A percentile compares a stretch with the other conserved stretches of the same genome.
phyloP scores from a whole-genome alignment of 2,329 filamentous ascomycete species.

The Didymella segeticola region DNA sequence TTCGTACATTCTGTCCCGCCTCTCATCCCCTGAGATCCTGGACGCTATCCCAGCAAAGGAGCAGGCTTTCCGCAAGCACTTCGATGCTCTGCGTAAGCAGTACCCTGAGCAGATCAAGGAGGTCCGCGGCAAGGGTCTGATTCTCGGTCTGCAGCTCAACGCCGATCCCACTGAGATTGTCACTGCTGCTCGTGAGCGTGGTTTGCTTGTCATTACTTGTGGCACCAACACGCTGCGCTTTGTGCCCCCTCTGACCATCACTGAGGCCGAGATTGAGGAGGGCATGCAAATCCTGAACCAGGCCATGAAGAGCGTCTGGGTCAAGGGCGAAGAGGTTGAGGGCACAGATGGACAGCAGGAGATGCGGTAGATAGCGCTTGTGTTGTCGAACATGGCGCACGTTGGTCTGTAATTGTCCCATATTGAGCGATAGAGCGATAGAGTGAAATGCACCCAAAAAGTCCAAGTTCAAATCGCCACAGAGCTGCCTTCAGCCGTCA shows the following conservation, averaged over 20 bases:
- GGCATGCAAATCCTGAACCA: constrained; percentile 79
- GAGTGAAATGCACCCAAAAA: background rate
- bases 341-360: constrained; percentile 45
- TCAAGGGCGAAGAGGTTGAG: constrained; percentile 42
- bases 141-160: constrained; percentile 83
- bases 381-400: background rate
- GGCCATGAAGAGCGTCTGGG: constrained; percentile 64
- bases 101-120: constrained; percentile 78
- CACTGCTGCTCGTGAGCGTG: constrained; percentile 84
- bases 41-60: constrained; percentile 73
- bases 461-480: no score
- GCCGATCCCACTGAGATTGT: constrained; percentile 76
- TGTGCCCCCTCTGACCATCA: constrained; percentile 84
- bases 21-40: constrained; percentile 75
- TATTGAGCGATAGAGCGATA: constrained; percentile 7
- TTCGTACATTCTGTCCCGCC: constrained; percentile 80
- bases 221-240: constrained; percentile 92
- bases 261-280: constrained; percentile 77
- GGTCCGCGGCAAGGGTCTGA: constrained; percentile 81
- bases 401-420: background rate
- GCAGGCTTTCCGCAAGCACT: constrained; percentile 64
- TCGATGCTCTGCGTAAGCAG: constrained; percentile 62
- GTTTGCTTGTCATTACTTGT: constrained; percentile 88
- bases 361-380: constrained; percentile 29
- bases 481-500: no score